Evolutionary conservation across 495 filamentous ascomycete genomes (phyloP), one percentile per base, ranked within the genome.

Genomic region (Lentithecium fluviatile): DNA sequence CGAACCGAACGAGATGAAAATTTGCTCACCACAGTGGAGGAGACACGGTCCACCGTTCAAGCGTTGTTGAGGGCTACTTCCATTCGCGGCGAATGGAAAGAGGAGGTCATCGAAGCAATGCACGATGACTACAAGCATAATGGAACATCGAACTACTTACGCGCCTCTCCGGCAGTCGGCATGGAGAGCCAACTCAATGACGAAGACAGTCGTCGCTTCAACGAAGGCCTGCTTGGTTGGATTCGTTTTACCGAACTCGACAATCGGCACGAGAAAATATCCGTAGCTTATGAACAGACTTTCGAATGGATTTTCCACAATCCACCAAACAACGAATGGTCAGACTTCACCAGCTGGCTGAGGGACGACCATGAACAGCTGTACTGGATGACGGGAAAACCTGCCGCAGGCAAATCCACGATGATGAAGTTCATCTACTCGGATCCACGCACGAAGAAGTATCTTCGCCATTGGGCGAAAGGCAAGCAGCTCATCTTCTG

Each of bases 321-420:
- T 4, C 47, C 38, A 23, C n/a, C 32, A 23, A n/a, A 45, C 15
- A n/a, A 12, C 12, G 4, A 37, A 29, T 62, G 59, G 59, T 48
- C 42, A 6, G 38, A 56, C 34, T 62, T 62, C 19, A 0, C 20
- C 2, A 51, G 25, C 1, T 62, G 59, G 59, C 24, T 56, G 23
- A 19, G n/a, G 29, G 20, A 21, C 10, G 46, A 20, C 13, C 15
- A 20, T 3, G 47, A 52, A 19, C 32, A 36, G 1, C 26, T 55
- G 20, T 66, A 57, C 25, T 66, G 63, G 63, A 46, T 66, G 5
- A 51, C 52, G n/a, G 63, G 63, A 11, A 66, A 66, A 29, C 45
- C 63, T 1, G 58, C 50, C 13, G 38, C 52, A 0, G 64, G 64
- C 10, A 66, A 66, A 45, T 62, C 64, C 11, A 66, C 64, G 2